Evolutionary conservation across 345 rosid species (phyloP), one percentile per base, ranked within the genome.

Genomic region (Combretum micranthum): DNA sequence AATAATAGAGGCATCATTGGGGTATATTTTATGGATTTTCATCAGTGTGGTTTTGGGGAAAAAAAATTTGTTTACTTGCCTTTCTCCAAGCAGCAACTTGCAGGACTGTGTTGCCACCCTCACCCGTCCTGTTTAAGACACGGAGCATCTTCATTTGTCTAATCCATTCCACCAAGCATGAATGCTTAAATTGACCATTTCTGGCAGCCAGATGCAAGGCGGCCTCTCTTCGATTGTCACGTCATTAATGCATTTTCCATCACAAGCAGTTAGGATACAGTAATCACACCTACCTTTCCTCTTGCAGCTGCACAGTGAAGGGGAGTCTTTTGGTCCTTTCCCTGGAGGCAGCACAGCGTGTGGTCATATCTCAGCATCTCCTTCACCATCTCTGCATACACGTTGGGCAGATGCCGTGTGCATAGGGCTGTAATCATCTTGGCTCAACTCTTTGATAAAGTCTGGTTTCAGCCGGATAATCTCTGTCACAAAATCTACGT

Each of bases 21-120:
- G n/a, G n/a, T n/a, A n/a, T n/a, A n/a, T n/a, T n/a, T n/a, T 0
- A 7, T 12, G 10, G 17, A n/a, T 46, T 46, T 16, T 16, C 10
- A 4, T 2, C 49, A 46, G 19, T 15, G n/a, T 17, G 25, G 15
- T 20, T 3, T 13, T 15, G 13, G 25, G 0, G n/a, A 13, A 47
- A 7, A 15, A 12, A 26, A 42, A 15, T 37, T 37, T 2, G 16
- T 19, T 32, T 12, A 59, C 81, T 63, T 57, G 26, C 73, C 74
- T 74, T 78, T 42, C 55, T 78, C 78, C 72, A 79, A 20, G 75
- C 62, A 0, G 77, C 81, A 14, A 73, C 62, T 59, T 75, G 83
- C 56, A 81, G 74, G 55, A 62, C 65, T 0, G 83, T 68, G 44
- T 73, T 81, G 25, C 70, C 72, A 0, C 68, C 72, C 59, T 70